Percentiles rank a stretch among this genome's conserved stretches.
These are phyloP conservation scores for Apophysomyces sp. DNA, from an alignment of 371 early-diverging fungal genomes.

Conservation along the genomic window DNA sequence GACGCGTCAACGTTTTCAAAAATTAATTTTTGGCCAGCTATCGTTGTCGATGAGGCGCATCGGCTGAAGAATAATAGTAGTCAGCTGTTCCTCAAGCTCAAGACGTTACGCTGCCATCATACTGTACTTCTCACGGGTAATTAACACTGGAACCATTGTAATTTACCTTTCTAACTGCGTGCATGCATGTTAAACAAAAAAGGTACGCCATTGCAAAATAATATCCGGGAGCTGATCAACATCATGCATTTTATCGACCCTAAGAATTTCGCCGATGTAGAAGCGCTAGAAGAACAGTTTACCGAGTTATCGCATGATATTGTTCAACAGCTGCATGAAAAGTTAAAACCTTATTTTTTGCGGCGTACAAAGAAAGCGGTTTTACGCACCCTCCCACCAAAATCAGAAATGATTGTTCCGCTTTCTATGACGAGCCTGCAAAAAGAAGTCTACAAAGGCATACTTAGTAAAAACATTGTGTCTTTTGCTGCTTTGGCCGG, in stretches of 20 bases:
- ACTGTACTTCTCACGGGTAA: slow-evolving; percentile 71
- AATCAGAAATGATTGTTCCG: slow-evolving; percentile 85
- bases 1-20: slow-evolving; percentile 53
- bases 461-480: slow-evolving; percentile 52
- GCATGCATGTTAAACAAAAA: no score
- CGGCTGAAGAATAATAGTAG: slow-evolving; percentile 79
- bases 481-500: slow-evolving; percentile 28
- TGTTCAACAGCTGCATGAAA: slow-evolving; percentile 35
- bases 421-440: slow-evolving; percentile 78
- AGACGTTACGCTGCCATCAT: slow-evolving; percentile 47
- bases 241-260: slow-evolving; percentile 80
- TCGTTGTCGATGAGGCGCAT: slow-evolving; percentile 89
- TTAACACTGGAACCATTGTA: slow-evolving; percentile 16
- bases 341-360: slow-evolving; percentile 84
- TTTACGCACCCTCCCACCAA: slow-evolving; percentile 84
- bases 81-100: slow-evolving; percentile 66
- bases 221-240: slow-evolving; percentile 69
- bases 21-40: slow-evolving; percentile 56
- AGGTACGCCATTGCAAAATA: slow-evolving; percentile 83
- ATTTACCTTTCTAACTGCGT: neutral
- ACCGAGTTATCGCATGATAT: slow-evolving; percentile 41
- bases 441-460: slow-evolving; percentile 76
- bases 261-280: slow-evolving; percentile 40
- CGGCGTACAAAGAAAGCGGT: slow-evolving; percentile 90
- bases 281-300: slow-evolving; percentile 56